phyloP scores from a whole-genome alignment of 768 basidiomycete genomes.

The Leucosporidium yakuticum region DNA sequence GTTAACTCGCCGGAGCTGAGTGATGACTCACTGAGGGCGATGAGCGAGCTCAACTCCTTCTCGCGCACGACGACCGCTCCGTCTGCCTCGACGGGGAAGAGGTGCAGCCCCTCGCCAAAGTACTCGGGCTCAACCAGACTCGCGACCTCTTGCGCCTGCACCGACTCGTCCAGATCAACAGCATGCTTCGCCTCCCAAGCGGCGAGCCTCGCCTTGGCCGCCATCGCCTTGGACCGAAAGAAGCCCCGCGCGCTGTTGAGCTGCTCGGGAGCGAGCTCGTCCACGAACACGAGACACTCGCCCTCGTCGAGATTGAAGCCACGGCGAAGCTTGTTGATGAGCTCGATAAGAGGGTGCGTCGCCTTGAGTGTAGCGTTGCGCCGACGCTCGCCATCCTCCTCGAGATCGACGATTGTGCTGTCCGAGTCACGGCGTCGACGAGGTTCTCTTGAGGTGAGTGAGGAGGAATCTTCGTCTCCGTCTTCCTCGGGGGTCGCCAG shows the following conservation, averaged over 20 bases:
- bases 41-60: slow-evolving; percentile 16
- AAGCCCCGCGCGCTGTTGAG: slow-evolving; percentile 13
- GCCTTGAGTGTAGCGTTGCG: not conserved
- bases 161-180: not conserved
- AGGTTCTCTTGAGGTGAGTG: no score
- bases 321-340: not conserved
- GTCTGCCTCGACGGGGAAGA: slow-evolving; percentile 5
- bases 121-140: slow-evolving; percentile 9
- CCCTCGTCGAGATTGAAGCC: not conserved
- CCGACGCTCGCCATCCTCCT: not conserved
- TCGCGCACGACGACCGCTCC: slow-evolving; percentile 17
- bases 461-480: no score
- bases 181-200: slow-evolving; percentile 24
- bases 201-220: not conserved
- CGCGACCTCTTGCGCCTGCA: not conserved
- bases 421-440: not conserved
- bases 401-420: not conserved
- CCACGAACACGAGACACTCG: not conserved
- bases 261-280: not conserved
- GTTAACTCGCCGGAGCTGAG: no score
- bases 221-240: slow-evolving; percentile 9
- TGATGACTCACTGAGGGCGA: slow-evolving; percentile 14
- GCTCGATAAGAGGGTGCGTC: not conserved
- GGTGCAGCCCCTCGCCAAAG: slow-evolving; percentile 7
- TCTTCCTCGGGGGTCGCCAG: no score